Conservation (phyloP, 106 monocot species). For the Vanilla planifolia region DNA sequence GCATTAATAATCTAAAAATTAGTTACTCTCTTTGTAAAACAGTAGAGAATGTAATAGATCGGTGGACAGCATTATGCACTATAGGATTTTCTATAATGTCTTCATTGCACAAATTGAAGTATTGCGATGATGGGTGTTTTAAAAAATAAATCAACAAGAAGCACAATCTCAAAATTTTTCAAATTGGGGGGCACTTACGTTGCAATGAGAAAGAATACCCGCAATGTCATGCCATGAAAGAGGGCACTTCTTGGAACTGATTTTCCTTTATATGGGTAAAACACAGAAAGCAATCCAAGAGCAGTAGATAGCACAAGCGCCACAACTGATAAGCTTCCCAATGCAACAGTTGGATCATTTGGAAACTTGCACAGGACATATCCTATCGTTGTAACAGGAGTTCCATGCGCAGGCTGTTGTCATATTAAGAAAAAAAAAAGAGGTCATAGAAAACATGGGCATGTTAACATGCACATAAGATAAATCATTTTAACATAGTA, state of each 20-base stretch:
- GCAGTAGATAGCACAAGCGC: slow-evolving; percentile 15
- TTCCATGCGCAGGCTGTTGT: slow-evolving; percentile 52
- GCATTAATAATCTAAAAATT: too few species aligned
- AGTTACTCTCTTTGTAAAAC: too few species aligned
- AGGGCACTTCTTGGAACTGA: slow-evolving; percentile 32
- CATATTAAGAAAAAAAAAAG: background rate
- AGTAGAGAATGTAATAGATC: too few species aligned
- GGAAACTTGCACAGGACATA: slow-evolving; percentile 74
- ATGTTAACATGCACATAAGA: background rate
- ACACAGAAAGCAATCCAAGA: slow-evolving; percentile 37
- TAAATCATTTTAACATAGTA: background rate
- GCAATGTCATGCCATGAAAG: slow-evolving; percentile 34
- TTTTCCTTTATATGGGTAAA: slow-evolving; percentile 57
- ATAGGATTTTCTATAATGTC: too few species aligned
- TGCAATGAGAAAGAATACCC: slow-evolving; percentile 50
- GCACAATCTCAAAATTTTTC: too few species aligned
- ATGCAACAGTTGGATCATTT: slow-evolving; percentile 41
- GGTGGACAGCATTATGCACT: too few species aligned
- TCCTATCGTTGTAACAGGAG: slow-evolving; percentile 45
- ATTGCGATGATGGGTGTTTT: too few species aligned
- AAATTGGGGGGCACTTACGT: slow-evolving; percentile 31
- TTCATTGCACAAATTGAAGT: too few species aligned
- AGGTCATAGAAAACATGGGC: background rate
- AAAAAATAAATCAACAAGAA: too few species aligned
- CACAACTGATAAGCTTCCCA: slow-evolving; percentile 42